Evolutionary conservation across 441 rosid genomes (phyloP).

Genomic region (Syzygium syzygioides): DNA sequence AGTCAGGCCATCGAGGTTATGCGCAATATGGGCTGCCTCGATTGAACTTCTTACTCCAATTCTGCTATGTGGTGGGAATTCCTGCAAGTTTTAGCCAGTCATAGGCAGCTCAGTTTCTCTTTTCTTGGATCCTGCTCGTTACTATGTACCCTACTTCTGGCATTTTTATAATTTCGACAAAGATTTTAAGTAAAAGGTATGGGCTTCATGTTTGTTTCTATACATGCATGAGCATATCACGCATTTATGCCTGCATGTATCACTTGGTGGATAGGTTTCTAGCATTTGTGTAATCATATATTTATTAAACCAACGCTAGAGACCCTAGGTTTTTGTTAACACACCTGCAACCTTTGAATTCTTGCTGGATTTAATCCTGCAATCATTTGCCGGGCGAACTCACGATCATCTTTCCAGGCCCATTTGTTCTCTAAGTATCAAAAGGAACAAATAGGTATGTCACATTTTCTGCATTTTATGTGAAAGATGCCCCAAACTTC

Average conservation of each 20-base stretch:
- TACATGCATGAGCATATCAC: not conserved
- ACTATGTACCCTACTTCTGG: not conserved
- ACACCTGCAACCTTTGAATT: constrained; percentile 45
- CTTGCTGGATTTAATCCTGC: constrained; percentile 61
- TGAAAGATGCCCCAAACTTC: not conserved
- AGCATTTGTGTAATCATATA: not conserved
- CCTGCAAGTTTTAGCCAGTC: constrained; percentile 24
- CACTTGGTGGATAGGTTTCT: not conserved
- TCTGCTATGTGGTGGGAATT: constrained; percentile 43
- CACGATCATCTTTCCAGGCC: constrained; percentile 53
- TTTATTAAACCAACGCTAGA: not conserved
- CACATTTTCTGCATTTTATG: not conserved
- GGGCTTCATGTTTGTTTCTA: not conserved
- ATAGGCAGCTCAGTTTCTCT: not conserved
- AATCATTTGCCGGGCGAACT: constrained; percentile 64
- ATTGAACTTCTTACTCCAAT: constrained; percentile 31
- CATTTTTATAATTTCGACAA: not conserved
- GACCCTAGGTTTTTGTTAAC: not conserved
- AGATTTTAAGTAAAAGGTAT: not conserved
- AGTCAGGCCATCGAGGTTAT: constrained; percentile 43
- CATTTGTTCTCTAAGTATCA: constrained; percentile 26
- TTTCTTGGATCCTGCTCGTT: not conserved
- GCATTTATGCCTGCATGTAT: not conserved
- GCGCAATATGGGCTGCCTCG: constrained; percentile 21
- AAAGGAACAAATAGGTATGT: not conserved